Conservation (phyloP, 352 stramenopile species). For the Phytophthora ramorum region DNA sequence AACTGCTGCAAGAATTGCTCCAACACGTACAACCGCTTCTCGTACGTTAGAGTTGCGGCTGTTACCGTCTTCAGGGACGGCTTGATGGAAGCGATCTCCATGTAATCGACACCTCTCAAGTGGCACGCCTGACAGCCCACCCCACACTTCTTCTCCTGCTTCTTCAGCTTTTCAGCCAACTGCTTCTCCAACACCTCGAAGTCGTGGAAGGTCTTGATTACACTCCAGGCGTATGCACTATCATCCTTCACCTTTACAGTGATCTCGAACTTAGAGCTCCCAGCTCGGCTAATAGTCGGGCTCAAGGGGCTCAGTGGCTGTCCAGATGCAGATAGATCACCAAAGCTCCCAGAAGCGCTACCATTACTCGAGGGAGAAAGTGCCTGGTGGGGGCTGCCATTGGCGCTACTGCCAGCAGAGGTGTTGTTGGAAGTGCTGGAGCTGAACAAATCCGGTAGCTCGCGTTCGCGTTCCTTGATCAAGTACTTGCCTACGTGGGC, state of each 20-base stretch:
- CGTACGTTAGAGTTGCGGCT: constrained; percentile 52
- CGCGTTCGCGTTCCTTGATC: constrained; percentile 48
- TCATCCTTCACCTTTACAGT: constrained; percentile 69
- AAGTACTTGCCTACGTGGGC: constrained; percentile 80
- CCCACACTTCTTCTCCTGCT: constrained; percentile 77
- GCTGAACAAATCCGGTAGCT: constrained; percentile 33
- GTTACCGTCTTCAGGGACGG: constrained; percentile 58
- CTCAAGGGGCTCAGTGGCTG: constrained; percentile 13
- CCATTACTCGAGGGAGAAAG: constrained; percentile 18
- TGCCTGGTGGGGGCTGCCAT: constrained; percentile 5
- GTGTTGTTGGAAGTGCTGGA: constrained; percentile 13
- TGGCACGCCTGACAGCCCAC: constrained; percentile 48
- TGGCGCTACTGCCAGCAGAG: constrained; percentile 7
- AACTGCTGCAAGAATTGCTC: constrained; percentile 81
- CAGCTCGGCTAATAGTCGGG: constrained; percentile 18
- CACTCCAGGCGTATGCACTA: constrained; percentile 64
- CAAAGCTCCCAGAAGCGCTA: constrained; percentile 6
- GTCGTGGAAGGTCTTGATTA: constrained; percentile 74
- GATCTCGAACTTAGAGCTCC: constrained; percentile 57
- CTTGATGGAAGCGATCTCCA: constrained; percentile 55
- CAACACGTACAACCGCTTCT: constrained; percentile 67
- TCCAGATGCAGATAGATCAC: constrained; percentile 2
- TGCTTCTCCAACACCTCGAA: constrained; percentile 77
- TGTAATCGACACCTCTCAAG: constrained; percentile 80
- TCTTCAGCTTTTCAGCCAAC: constrained; percentile 66